Percentiles rank a stretch among this genome's conserved stretches.
These are phyloP conservation scores for Grosmannia huntii DNA, from an alignment of 2,329 filamentous ascomycete species.

Conservation along the genomic window DNA sequence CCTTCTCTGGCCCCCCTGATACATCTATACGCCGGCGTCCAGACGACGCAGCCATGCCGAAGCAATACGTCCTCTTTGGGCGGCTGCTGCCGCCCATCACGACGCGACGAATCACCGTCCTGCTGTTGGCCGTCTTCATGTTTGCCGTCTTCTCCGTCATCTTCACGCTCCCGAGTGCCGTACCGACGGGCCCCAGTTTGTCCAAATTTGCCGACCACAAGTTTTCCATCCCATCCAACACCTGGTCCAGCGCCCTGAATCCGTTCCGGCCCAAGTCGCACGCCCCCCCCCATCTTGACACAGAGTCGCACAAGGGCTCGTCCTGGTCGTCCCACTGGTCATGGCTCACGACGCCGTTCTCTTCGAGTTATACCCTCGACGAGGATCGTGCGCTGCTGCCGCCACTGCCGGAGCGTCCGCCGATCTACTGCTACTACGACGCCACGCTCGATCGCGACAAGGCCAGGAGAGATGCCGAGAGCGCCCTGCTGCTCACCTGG, in stretches of 20 bases:
- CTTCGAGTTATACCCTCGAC: constrained; percentile 64
- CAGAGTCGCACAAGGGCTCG: constrained; percentile 65
- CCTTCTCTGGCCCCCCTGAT: not conserved
- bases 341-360: constrained; percentile 78
- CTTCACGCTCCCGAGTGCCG: constrained; percentile 34
- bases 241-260: constrained; percentile 39
- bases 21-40: not conserved
- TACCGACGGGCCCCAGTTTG: constrained; percentile 36
- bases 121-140: constrained; percentile 37
- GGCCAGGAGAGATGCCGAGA: constrained; percentile 58
- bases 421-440: constrained; percentile 89
- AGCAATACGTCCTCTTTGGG: constrained; percentile 32
- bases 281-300: constrained; percentile 58
- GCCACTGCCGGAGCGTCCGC: constrained; percentile 53
- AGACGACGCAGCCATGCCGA: constrained; percentile 26
- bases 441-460: constrained; percentile 47
- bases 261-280: constrained; percentile 61
- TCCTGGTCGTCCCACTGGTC: constrained; percentile 84
- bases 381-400: constrained; percentile 76
- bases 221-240: constrained; percentile 28
- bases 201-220: constrained; percentile 36
- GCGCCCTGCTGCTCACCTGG: constrained; percentile 73
- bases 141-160: constrained; percentile 42
- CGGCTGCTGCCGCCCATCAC: constrained; percentile 36
- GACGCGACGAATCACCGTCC: constrained; percentile 37